Base-by-base conservation (phyloP, 2,329 filamentous ascomycete species). In the Macrophomina pseudophaseolina region DNA sequence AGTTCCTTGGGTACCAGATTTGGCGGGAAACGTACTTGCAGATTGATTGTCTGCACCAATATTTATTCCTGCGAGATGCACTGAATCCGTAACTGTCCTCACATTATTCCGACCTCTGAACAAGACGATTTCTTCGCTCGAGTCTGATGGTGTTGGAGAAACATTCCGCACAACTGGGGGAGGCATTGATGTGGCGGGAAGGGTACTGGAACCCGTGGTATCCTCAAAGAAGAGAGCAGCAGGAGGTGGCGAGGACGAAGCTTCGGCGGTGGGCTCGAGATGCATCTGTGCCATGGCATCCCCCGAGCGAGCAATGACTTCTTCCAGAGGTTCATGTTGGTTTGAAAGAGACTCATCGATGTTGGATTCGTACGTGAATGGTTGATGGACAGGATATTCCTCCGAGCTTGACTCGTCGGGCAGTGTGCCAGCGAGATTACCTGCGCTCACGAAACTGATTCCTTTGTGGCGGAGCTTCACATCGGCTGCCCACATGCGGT, bases 61-160 rank as follows among this genome's bases (percentile, higher is more conserved):
- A 7, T 59, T 59, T 12, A 18, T 30, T n/a, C n/a, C 33, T 16
- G 23, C 11, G 7, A n/a, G 49, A 30, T 58, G 64, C 28, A 66
- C 6, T 16, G 35, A 51, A 14, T 66, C 65, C 38, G 65, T 60
- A 16, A 66, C 56, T 8, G 38, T 62, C 12, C 42, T 60, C 28
- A 66, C 65, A 23, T 46, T 52, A 32, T 60, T 62, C 54, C 77
- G 74, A 7, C 77, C 77, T 67, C 69, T 70, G 69, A 79, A 79
- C 18, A 79, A 69, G 54, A 93, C 88, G 5, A 92, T 81, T 70
- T 97, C 92, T 56, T 91, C 91, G 72, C 89, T 91, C 0, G 90
- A 91, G 69, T 87, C 83, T 0, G 84, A 85, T 6, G 74, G 72
- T 1, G 79, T 79, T 16, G 80, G 80, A 14, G 80, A 82, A 2